These are phyloP conservation scores for Ascochyta fabae DNA, from an alignment of 2,329 filamentous ascomycete species.

Conservation along the genomic window DNA sequence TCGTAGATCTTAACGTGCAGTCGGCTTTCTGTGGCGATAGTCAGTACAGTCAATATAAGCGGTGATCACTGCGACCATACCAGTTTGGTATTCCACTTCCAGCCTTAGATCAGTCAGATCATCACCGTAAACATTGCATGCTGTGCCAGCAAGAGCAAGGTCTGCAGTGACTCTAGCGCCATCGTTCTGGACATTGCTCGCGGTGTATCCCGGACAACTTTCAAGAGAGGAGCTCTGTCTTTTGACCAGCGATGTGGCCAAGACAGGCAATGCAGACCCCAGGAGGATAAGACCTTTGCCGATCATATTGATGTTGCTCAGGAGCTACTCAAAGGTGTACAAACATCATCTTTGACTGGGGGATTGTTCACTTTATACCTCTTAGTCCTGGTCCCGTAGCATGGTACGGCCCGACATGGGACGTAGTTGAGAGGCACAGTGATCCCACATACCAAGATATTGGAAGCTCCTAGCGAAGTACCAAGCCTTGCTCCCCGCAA, in stretches of 20 bases:
- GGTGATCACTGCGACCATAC: conserved; percentile 58
- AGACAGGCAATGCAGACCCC: conserved; percentile 27
- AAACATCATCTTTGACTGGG: neutral
- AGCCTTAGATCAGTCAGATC: conserved; percentile 63
- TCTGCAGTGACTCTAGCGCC: conserved; percentile 68
- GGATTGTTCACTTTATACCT: conserved; percentile 5
- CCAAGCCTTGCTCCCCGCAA: conserved; percentile 34
- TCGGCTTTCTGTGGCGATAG: conserved; percentile 58
- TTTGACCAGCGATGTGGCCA: conserved; percentile 23
- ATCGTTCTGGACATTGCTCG: conserved; percentile 63
- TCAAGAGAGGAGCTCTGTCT: conserved; percentile 32
- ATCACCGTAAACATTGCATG: conserved; percentile 66
- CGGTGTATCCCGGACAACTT: conserved; percentile 70
- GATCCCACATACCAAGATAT: conserved; percentile 12
- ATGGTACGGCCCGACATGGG: conserved; percentile 15
- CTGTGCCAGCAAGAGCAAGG: conserved; percentile 69
- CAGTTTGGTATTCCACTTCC: conserved; percentile 65
- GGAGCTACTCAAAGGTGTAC: neutral
- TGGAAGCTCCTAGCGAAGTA: conserved; percentile 13
- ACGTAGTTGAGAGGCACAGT: conserved; percentile 1
- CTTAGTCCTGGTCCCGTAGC: neutral
- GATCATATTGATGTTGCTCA: conserved; percentile 30
- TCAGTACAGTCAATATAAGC: conserved; percentile 59
- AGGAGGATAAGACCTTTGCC: conserved; percentile 32
- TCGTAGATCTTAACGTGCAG: conserved; percentile 78